Evolutionary conservation across 1,284 basidiomycete species (phyloP).

Genomic region (Lignosus rhinocerotis): DNA sequence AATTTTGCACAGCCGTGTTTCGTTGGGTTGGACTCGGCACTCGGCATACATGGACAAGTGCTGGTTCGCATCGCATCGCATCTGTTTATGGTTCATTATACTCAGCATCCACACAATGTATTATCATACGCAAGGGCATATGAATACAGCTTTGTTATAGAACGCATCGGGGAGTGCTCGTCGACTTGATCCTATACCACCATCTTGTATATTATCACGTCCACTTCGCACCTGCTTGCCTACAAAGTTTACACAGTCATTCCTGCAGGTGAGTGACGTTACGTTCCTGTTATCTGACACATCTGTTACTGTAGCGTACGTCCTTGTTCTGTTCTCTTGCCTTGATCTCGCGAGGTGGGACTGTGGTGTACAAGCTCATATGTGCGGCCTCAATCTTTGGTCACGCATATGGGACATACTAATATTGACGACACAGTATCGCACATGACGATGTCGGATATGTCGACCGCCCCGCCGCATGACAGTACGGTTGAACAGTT

Average conservation of each 20-base stretch:
- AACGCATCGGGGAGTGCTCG: not conserved
- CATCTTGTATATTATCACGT: not conserved
- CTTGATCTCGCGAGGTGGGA: not conserved
- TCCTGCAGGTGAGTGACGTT: not conserved
- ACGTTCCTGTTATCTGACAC: not conserved
- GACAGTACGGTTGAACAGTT: constrained; percentile 49
- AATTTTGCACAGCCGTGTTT: not conserved
- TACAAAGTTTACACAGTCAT: not conserved
- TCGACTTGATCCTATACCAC: constrained; percentile 1
- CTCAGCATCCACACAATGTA: constrained; percentile 15
- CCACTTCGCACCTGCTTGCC: not conserved
- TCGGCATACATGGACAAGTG: constrained; percentile 8
- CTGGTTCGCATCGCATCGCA: constrained; percentile 5
- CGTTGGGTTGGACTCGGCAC: not conserved
- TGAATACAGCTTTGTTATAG: constrained; percentile 10
- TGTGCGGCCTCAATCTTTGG: not conserved
- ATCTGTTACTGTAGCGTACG: not conserved
- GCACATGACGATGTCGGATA: constrained; percentile 5
- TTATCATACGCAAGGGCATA: constrained; percentile 11
- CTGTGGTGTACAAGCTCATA: not conserved
- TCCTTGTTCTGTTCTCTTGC: not conserved
- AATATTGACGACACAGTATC: not conserved
- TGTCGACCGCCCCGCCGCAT: constrained; percentile 7
- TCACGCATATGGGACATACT: not conserved
- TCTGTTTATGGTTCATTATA: constrained; percentile 19